phyloP scores from a whole-genome alignment of 2,329 filamentous ascomycete genomes.

The Nemania abortiva region DNA sequence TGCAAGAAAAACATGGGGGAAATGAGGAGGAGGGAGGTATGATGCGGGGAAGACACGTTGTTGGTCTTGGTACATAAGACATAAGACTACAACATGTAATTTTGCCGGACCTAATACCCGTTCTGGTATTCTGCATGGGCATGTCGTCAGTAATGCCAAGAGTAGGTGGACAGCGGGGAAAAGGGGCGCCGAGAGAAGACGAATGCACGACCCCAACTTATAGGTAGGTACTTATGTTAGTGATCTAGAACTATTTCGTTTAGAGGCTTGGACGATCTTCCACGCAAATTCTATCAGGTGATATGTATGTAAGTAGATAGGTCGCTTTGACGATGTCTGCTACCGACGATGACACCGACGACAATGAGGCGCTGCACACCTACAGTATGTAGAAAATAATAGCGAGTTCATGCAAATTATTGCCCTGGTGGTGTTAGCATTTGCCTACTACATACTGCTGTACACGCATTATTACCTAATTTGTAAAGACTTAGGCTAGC shows the following conservation, averaged over 20 bases:
- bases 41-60: slow-evolving; percentile 33
- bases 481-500: too few species aligned
- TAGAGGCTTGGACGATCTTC: slow-evolving; percentile 15
- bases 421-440: too few species aligned
- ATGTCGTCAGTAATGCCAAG: slow-evolving; percentile 31
- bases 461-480: too few species aligned
- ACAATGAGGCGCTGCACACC: too few species aligned
- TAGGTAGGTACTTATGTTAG: not conserved
- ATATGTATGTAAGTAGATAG: too few species aligned
- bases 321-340: not conserved
- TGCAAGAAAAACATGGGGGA: slow-evolving; percentile 24
- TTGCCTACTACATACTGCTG: too few species aligned
- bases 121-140: slow-evolving; percentile 18
- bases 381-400: too few species aligned
- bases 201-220: not conserved
- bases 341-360: not conserved
- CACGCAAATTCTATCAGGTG: slow-evolving; percentile 17
- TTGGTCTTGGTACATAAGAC: not conserved
- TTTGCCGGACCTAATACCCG: slow-evolving; percentile 30
- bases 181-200: slow-evolving; percentile 4
- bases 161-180: slow-evolving; percentile 20
- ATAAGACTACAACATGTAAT: not conserved
- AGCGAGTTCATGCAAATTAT: too few species aligned
- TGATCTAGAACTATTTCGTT: slow-evolving; percentile 18
- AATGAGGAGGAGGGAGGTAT: slow-evolving; percentile 18